These are phyloP conservation scores for Phytophthora pinifolia DNA, from an alignment of 352 stramenopile species.

Conservation along the genomic window DNA sequence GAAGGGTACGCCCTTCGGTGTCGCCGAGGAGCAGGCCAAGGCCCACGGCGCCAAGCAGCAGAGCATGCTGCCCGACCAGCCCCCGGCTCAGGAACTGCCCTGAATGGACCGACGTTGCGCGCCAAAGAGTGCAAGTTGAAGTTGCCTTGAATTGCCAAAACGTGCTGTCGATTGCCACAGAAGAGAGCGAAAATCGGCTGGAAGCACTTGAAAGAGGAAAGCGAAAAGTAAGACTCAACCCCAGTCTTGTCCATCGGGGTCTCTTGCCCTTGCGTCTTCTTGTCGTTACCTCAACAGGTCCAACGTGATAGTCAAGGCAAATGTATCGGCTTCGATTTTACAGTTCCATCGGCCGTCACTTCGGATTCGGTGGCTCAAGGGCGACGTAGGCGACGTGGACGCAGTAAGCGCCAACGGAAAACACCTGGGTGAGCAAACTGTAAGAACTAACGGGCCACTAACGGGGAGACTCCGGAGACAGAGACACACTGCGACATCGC, in stretches of 20 bases:
- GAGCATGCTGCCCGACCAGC: slow-evolving; percentile 45
- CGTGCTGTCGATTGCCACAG: slow-evolving; percentile 2
- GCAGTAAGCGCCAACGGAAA: slow-evolving; percentile 1
- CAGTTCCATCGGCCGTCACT: neutral
- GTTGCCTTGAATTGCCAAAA: slow-evolving; percentile 2
- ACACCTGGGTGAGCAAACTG: too few species aligned
- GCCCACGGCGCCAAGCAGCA: slow-evolving; percentile 38
- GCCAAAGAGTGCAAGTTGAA: slow-evolving; percentile 22
- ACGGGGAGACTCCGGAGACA: too few species aligned
- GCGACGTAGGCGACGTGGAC: too few species aligned
- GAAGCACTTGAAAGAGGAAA: neutral
- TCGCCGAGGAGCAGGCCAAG: slow-evolving; percentile 49
- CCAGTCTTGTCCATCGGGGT: slow-evolving; percentile 2
- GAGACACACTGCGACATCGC: slow-evolving; percentile 17
- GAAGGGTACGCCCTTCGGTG: slow-evolving; percentile 56
- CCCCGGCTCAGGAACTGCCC: slow-evolving; percentile 51
- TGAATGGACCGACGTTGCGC: slow-evolving; percentile 21
- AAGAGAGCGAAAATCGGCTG: neutral
- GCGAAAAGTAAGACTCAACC: neutral
- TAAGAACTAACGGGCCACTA: too few species aligned
- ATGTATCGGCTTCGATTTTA: too few species aligned
- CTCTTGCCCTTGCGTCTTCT: neutral
- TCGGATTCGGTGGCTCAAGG: slow-evolving; percentile 5
- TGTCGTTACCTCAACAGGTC: too few species aligned
- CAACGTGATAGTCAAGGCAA: too few species aligned